Evolutionary conservation across 176 grass and related monocot genomes (phyloP), one percentile per base, ranked within the genome.

Genomic region (Musa beccarii): DNA sequence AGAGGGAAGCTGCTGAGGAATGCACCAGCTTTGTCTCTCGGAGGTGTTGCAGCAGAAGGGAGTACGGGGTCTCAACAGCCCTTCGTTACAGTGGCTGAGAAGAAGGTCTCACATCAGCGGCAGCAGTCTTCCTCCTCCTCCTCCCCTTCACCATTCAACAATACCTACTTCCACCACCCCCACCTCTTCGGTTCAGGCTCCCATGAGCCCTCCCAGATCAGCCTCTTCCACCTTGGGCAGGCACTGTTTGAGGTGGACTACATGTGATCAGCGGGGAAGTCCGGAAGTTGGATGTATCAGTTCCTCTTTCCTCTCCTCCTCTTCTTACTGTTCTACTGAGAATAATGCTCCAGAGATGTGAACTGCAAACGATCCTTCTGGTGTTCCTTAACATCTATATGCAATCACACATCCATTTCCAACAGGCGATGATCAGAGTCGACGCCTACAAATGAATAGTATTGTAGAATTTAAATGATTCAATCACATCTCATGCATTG

Each of bases 211-310:
- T 13, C 17, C 14, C 67, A 69, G 4, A n/a, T 13, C 52, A 21
- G 26, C 21, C 52, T 24, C 22, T 59, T 76, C 26, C 54, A 61
- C 34, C 57, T 76, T n/a, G 55, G 74, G 2, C 74, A 76, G 54
- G 9, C 74, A 2, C 50, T 76, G 56, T 64, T 76, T 61, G 74
- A 76, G 57, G 74, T 76, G 74, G 74, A 76, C 59, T 64, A 63
- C 74, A 64, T 76, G 74, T 76, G 74, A 64, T 76, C 66, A 17
- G 57, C 15, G 1, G 13, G 16, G 57, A 61, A n/a, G 57, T 61
- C 19, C 57, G 14, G 34, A 43, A 43, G 34, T 5, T 43, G 34
- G 34, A 43, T 43, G 34, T 0, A 43, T 43, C 34, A 43, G 34
- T 17, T 16, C 13, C 55, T 59, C 15, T 8, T 59, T n/a, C 16